phyloP scores from a whole-genome alignment of 2,329 filamentous ascomycete genomes.

The Hypoxylon sp. region DNA sequence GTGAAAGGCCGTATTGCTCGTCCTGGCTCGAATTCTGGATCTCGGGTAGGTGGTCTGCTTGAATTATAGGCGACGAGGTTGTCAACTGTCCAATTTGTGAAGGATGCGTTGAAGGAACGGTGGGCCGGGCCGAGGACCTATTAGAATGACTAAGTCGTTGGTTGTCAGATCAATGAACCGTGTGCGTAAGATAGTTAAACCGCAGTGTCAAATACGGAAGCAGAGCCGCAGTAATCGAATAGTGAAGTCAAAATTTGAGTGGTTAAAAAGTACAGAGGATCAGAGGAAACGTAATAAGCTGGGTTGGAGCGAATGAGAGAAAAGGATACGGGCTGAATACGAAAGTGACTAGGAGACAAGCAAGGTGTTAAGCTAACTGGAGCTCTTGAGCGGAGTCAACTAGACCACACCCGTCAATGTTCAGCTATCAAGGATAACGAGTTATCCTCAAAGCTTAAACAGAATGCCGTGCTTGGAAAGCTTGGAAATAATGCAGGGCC shows the following conservation, averaged over 20 bases:
- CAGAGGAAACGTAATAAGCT: constrained; percentile 13
- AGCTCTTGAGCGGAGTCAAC: constrained; percentile 33
- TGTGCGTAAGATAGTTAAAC: constrained; percentile 24
- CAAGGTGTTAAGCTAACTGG: constrained; percentile 3
- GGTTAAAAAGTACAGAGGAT: constrained; percentile 2
- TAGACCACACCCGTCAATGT: constrained; percentile 26
- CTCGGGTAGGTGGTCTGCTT: constrained; percentile 67
- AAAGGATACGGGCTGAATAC: constrained; percentile 23
- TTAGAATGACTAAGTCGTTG: constrained; percentile 35
- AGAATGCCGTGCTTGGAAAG: constrained; percentile 6
- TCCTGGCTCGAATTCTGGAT: constrained; percentile 58
- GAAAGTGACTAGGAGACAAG: constrained; percentile 4
- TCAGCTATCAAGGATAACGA: constrained; percentile 23
- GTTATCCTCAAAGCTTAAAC: constrained; percentile 15
- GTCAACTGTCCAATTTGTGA: constrained; percentile 78
- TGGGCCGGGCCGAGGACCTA: constrained; percentile 59
- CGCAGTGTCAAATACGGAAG: constrained; percentile 1
- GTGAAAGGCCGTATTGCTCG: constrained; percentile 47
- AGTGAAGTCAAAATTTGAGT: constrained; percentile 19
- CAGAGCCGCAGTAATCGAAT: constrained; percentile 21
- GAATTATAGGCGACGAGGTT: constrained; percentile 76
- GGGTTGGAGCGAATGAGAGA: constrained; percentile 18
- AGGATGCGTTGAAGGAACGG: constrained; percentile 69
- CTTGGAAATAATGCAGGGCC: constrained; percentile 1
- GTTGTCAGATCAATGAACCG: constrained; percentile 41